A percentile compares a stretch with the other conserved stretches of the same genome.
Evolutionary conservation across 495 filamentous ascomycete species (phyloP).

Genomic region (Daldinia childiae): DNA sequence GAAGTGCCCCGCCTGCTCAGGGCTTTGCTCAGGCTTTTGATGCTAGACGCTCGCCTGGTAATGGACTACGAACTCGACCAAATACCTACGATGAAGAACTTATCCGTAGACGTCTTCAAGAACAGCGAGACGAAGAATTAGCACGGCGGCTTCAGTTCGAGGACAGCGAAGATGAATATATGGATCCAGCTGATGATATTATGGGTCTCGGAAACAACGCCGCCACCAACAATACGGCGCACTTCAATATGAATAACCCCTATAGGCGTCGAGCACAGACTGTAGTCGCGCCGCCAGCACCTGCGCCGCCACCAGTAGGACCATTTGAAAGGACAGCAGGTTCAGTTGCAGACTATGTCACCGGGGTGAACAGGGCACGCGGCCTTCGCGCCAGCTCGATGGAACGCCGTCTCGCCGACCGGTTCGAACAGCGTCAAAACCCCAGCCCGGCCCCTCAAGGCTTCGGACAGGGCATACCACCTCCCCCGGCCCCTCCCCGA

Average conservation of each 20-base stretch:
- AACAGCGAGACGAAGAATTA: slow-evolving; percentile 65
- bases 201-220: slow-evolving; percentile 55
- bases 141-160: slow-evolving; percentile 64
- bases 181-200: slow-evolving; percentile 49
- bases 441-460: slow-evolving; percentile 37
- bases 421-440: slow-evolving; percentile 49
- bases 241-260: slow-evolving; percentile 50
- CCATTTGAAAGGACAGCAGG: slow-evolving; percentile 47
- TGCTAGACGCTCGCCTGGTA: slow-evolving; percentile 20
- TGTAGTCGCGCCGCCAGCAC: slow-evolving; percentile 50
- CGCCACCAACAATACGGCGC: not conserved
- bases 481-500: slow-evolving; percentile 41
- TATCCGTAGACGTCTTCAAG: slow-evolving; percentile 61
- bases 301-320: slow-evolving; percentile 49
- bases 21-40: slow-evolving; percentile 10
- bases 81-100: slow-evolving; percentile 64
- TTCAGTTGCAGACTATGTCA: slow-evolving; percentile 50
- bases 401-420: slow-evolving; percentile 56
- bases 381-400: slow-evolving; percentile 52
- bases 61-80: slow-evolving; percentile 48
- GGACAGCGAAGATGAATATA: slow-evolving; percentile 54
- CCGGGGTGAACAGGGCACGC: slow-evolving; percentile 45
- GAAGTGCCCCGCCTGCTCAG: slow-evolving; percentile 20
- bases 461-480: slow-evolving; percentile 44
- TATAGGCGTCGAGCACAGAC: slow-evolving; percentile 56